These are phyloP conservation scores for Sordariomycetes sp. DNA, from an alignment of 2,329 filamentous ascomycete species.

Conservation along the genomic window DNA sequence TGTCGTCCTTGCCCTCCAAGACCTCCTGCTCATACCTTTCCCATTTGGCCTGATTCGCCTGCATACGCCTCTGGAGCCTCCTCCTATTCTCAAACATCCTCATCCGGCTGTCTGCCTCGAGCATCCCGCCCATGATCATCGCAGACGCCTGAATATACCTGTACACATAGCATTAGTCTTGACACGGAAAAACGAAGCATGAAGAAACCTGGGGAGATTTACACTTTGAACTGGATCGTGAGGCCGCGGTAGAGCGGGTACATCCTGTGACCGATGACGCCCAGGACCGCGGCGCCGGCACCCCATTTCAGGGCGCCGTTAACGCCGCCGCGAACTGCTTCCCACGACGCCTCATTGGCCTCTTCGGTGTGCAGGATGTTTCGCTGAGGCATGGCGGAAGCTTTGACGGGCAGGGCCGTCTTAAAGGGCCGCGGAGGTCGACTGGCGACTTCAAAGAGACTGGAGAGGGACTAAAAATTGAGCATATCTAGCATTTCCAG, in stretches of 20 bases:
- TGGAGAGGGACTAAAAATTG: not conserved
- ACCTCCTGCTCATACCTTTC: conserved; percentile 53
- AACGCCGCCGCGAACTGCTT: conserved; percentile 56
- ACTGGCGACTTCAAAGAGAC: not conserved
- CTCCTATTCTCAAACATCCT: conserved; percentile 56
- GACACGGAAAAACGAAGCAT: not conserved
- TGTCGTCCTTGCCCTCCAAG: conserved; percentile 27
- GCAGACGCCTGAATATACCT: conserved; percentile 79
- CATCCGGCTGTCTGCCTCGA: conserved; percentile 62
- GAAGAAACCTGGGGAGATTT: conserved; percentile 12
- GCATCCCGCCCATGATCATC: conserved; percentile 69
- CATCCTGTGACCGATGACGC: conserved; percentile 48
- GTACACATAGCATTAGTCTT: not conserved
- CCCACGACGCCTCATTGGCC: conserved; percentile 59
- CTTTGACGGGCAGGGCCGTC: not conserved
- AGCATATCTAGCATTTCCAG: not conserved
- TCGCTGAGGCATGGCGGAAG: conserved; percentile 32
- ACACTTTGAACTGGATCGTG: conserved; percentile 72
- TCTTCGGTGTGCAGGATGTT: conserved; percentile 54
- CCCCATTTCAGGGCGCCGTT: conserved; percentile 66
- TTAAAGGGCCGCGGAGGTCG: not conserved
- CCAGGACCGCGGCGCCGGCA: conserved; percentile 49
- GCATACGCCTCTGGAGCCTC: conserved; percentile 52
- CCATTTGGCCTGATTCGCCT: conserved; percentile 59
- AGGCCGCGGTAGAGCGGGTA: conserved; percentile 64